Conservation (phyloP, 2,329 filamentous ascomycete species). For the Talaromyces amestolkiae region DNA sequence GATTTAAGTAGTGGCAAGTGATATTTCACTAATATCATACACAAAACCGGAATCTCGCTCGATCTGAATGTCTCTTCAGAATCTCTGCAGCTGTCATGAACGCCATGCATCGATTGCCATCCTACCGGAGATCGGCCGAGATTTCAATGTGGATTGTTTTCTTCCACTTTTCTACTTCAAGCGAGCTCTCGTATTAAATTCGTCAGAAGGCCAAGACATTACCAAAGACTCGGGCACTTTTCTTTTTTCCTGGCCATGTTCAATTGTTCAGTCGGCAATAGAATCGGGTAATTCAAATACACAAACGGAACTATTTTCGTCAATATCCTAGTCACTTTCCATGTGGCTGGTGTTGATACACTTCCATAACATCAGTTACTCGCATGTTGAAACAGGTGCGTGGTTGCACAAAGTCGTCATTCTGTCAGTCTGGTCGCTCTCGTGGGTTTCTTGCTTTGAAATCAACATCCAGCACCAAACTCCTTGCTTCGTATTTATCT, state of each 20-base stretch:
- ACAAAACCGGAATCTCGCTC: neutral
- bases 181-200: neutral
- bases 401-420: neutral
- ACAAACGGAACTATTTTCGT: neutral
- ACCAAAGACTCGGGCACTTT: neutral
- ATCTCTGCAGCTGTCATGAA: slow-evolving; percentile 14
- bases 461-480: neutral
- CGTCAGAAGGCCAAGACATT: neutral
- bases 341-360: slow-evolving; percentile 2
- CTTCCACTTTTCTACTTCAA: neutral
- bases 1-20: neutral
- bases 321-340: neutral
- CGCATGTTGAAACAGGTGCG: neutral
- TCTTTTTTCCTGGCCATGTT: neutral
- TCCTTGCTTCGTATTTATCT: neutral
- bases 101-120: slow-evolving; percentile 10
- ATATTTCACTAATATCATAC: neutral
- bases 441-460: neutral
- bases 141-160: neutral
- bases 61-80: neutral
- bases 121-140: slow-evolving; percentile 4
- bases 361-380: neutral
- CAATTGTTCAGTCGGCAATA: neutral
- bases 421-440: neutral
- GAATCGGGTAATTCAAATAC: neutral